These are phyloP conservation scores for Apiospora hydei DNA, from an alignment of 2,329 filamentous ascomycete species.

Conservation along the genomic window DNA sequence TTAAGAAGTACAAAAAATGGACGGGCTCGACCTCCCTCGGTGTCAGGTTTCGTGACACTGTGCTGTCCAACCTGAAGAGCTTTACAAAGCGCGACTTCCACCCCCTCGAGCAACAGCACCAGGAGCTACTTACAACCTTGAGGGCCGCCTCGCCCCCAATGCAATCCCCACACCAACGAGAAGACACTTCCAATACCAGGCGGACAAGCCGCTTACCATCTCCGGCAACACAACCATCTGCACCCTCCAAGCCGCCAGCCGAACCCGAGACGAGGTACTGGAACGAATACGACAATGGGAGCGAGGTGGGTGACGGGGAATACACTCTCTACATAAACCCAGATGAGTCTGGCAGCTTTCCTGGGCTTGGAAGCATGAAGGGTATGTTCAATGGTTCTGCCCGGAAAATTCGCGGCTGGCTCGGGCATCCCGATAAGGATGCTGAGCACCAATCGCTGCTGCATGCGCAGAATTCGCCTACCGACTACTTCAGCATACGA, in stretches of 20 bases:
- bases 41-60: slow-evolving; percentile 69
- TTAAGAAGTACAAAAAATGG: slow-evolving; percentile 91
- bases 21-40: slow-evolving; percentile 73
- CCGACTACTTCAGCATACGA: slow-evolving; percentile 41
- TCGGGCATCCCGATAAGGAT: slow-evolving; percentile 4
- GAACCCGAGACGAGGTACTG: slow-evolving; percentile 55
- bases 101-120: slow-evolving; percentile 57
- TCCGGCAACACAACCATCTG: slow-evolving; percentile 1
- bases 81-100: slow-evolving; percentile 73
- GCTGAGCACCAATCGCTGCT: slow-evolving; percentile 41
- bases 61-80: slow-evolving; percentile 72
- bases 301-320: slow-evolving; percentile 67
- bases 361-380: slow-evolving; percentile 68
- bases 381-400: slow-evolving; percentile 58
- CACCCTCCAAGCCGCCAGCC: slow-evolving; percentile 26
- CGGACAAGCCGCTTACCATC: not conserved
- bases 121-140: slow-evolving; percentile 56
- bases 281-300: slow-evolving; percentile 88
- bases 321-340: slow-evolving; percentile 81
- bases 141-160: slow-evolving; percentile 52
- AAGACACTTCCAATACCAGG: slow-evolving; percentile 27
- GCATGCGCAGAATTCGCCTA: slow-evolving; percentile 26
- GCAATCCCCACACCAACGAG: slow-evolving; percentile 39
- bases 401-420: slow-evolving; percentile 51
- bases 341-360: slow-evolving; percentile 65